Percentiles rank a stretch among this genome's conserved stretches.
Evolutionary conservation across 2,329 filamentous ascomycete genomes (phyloP).

Genomic region (Colletotrichum acutatum): DNA sequence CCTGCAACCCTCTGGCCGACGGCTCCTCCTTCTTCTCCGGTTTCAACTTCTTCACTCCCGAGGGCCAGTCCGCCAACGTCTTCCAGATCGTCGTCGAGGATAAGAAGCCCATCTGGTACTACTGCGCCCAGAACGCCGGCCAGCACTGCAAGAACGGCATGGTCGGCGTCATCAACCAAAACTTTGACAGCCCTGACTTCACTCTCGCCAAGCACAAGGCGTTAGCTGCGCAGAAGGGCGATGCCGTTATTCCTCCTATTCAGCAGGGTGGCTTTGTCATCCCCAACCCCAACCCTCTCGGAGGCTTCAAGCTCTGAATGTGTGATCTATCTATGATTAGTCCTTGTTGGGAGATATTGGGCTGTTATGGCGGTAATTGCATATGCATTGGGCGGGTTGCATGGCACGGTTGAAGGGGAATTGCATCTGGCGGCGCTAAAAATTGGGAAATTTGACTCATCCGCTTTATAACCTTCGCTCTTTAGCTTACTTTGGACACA

Average conservation of each 20-base stretch:
- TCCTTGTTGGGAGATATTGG: not conserved
- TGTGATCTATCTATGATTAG: not conserved
- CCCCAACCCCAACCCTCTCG: conserved; percentile 54
- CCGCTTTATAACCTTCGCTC: accelerated
- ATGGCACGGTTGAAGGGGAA: not conserved
- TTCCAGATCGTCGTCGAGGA: conserved; percentile 58
- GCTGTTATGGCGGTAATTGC: not conserved
- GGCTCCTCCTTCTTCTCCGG: conserved; percentile 56
- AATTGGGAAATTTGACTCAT: not conserved
- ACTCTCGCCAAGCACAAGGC: conserved; percentile 51
- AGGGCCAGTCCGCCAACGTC: conserved; percentile 51
- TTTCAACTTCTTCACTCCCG: conserved; percentile 52
- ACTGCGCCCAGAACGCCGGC: conserved; percentile 50
- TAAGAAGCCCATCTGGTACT: conserved; percentile 52
- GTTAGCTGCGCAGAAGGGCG: conserved; percentile 46
- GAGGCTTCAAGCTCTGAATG: conserved; percentile 44
- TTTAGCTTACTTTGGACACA: too few relatives aligned
- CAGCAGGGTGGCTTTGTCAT: conserved; percentile 50
- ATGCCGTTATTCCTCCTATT: conserved; percentile 44
- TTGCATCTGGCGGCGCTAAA: not conserved
- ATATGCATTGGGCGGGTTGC: not conserved
- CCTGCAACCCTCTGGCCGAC: conserved; percentile 53
- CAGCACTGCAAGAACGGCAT: conserved; percentile 61
- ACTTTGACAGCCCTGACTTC: conserved; percentile 50
- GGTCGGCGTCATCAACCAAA: conserved; percentile 61